Evolutionary conservation across 345 rosid genomes (phyloP).

Genomic region (Carallia brachiata): DNA sequence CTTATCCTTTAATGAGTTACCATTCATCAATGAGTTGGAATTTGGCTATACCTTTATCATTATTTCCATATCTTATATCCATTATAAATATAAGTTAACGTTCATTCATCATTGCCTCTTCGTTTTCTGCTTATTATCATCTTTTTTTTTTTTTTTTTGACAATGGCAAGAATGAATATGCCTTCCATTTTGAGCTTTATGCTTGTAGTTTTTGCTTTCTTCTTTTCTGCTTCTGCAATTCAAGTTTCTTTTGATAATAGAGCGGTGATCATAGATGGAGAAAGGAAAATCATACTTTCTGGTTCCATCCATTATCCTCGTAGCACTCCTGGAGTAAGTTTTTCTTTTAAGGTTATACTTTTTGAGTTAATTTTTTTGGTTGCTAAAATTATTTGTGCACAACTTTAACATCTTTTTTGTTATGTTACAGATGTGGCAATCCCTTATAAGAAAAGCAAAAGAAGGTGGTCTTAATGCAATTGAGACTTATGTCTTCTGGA

Average conservation of each 20-base stretch:
- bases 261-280: slow-evolving; percentile 14
- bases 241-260: slow-evolving; percentile 6
- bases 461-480: slow-evolving; percentile 7
- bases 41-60: too few species aligned
- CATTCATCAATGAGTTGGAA: too few species aligned
- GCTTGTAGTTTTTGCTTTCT: not conserved
- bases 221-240: not conserved
- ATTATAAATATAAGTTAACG: too few species aligned
- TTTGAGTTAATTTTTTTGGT: not conserved
- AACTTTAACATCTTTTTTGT: not conserved
- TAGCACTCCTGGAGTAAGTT: not conserved
- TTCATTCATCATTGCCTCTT: too few species aligned
- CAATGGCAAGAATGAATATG: not conserved
- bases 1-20: too few species aligned
- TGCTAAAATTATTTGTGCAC: not conserved
- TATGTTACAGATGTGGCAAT: not conserved
- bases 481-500: slow-evolving; percentile 15
- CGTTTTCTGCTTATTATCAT: not conserved
- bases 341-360: not conserved
- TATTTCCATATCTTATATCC: too few species aligned
- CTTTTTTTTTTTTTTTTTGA: not conserved
- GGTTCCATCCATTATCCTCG: slow-evolving; percentile 23
- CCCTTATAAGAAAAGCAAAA: not conserved
- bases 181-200: not conserved
- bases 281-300: slow-evolving; percentile 10